These are phyloP conservation scores for Corrigiola litoralis DNA, from an alignment of 179 eudicot genomes.

Conservation along the genomic window DNA sequence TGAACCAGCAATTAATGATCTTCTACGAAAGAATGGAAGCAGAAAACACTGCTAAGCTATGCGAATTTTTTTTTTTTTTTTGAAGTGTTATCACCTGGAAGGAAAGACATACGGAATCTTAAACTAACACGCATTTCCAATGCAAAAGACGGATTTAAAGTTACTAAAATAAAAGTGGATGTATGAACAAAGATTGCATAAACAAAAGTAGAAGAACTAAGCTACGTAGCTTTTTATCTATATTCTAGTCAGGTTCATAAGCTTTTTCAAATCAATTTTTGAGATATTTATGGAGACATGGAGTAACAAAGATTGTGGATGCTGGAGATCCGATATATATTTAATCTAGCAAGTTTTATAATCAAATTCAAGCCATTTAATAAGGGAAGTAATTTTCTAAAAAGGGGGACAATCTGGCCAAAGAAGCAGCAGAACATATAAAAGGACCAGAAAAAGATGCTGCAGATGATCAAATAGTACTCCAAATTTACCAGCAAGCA, in stretches of 20 bases:
- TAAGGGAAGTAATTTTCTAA: background rate
- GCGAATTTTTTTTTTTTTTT: too few relatives aligned
- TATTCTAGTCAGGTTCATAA: constrained; percentile 5
- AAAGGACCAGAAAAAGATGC: constrained; percentile 14
- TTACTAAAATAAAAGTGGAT: background rate
- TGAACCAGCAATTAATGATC: background rate
- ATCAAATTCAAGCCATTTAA: background rate
- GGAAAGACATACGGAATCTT: background rate
- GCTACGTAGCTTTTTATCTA: background rate
- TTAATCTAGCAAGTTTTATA: background rate
- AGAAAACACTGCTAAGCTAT: background rate
- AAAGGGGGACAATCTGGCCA: constrained; percentile 4
- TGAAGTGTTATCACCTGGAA: constrained; percentile 6
- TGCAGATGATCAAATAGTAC: background rate
- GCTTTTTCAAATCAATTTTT: constrained; percentile 10
- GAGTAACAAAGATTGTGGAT: constrained; percentile 27
- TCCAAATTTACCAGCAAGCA: background rate
- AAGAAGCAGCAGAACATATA: constrained; percentile 5
- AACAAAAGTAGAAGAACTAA: background rate
- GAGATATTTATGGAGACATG: constrained; percentile 19
- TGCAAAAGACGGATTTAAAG: background rate
- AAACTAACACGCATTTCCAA: constrained; percentile 14
- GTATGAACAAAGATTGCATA: background rate
- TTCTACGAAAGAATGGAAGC: background rate
- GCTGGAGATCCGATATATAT: background rate